phyloP scores from a whole-genome alignment of 1,139 yeast species.

The Sporopachydermia cereana region DNA sequence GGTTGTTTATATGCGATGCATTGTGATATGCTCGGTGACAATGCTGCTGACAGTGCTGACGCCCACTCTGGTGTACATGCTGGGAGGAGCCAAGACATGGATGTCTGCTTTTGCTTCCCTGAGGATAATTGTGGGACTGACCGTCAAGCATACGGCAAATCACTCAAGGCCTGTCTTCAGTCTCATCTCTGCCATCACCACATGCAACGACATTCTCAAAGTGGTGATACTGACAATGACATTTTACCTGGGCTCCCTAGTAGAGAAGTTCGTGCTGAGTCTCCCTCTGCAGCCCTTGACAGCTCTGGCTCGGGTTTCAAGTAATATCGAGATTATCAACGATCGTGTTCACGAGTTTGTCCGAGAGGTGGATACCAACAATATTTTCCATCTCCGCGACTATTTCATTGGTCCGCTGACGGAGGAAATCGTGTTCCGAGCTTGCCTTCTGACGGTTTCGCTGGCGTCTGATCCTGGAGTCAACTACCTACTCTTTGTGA shows the following conservation, averaged over 20 bases:
- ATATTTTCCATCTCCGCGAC: constrained; percentile 48
- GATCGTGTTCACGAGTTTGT: constrained; percentile 3
- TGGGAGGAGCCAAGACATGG: constrained; percentile 14
- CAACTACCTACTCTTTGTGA: constrained; percentile 25
- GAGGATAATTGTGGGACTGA: constrained; percentile 25
- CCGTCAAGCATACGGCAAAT: constrained; percentile 8
- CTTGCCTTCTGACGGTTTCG: constrained; percentile 39
- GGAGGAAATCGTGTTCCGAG: constrained; percentile 76
- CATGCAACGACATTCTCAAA: constrained; percentile 15
- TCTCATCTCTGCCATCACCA: background rate
- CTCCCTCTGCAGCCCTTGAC: constrained; percentile 15
- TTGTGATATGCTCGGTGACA: constrained; percentile 25
- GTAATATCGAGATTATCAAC: constrained; percentile 9
- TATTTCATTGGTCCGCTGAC: constrained; percentile 73
- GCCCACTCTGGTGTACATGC: constrained; percentile 9
- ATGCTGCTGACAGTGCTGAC: constrained; percentile 21
- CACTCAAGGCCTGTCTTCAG: constrained; percentile 16
- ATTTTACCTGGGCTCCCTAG: constrained; percentile 50
- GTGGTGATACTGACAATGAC: constrained; percentile 27
- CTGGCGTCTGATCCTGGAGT: constrained; percentile 22
- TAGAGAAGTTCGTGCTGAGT: constrained; percentile 28
- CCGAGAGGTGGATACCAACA: constrained; percentile 19
- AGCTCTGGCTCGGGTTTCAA: constrained; percentile 12
- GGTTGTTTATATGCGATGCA: constrained; percentile 30
- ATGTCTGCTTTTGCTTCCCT: constrained; percentile 13